A percentile compares a stretch with the other conserved stretches of the same genome.
These are phyloP conservation scores for Schizosaccharomyces osmophilus DNA, from an alignment of 805 yeast genomes.

Conservation along the genomic window DNA sequence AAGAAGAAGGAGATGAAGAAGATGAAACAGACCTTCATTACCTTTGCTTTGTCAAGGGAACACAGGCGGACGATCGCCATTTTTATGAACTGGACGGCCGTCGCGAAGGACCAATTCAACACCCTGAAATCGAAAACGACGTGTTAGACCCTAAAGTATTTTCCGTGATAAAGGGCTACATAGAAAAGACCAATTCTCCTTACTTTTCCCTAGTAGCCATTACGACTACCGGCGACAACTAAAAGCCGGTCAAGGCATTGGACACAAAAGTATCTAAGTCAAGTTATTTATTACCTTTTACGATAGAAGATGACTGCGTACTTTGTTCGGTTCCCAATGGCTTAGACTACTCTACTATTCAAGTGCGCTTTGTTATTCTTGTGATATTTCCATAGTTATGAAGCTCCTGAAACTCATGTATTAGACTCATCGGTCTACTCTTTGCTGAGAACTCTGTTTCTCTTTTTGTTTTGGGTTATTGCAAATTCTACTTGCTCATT, in stretches of 20 bases:
- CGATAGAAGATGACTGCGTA: too few species aligned
- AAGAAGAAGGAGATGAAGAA: slow-evolving; percentile 12
- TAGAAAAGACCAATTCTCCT: not conserved
- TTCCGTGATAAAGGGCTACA: not conserved
- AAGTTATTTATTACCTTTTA: too few species aligned
- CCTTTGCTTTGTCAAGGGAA: slow-evolving; percentile 36
- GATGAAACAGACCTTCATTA: slow-evolving; percentile 43
- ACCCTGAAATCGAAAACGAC: slow-evolving; percentile 21
- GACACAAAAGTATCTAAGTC: not conserved
- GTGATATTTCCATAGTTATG: too few species aligned
- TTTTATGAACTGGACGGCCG: slow-evolving; percentile 80
- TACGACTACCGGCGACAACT: not conserved
- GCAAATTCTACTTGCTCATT: too few species aligned
- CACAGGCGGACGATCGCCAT: slow-evolving; percentile 23
- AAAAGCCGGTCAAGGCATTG: not conserved
- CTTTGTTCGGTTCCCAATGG: too few species aligned
- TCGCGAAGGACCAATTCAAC: slow-evolving; percentile 43
- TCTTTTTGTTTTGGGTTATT: too few species aligned
- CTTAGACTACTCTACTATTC: too few species aligned
- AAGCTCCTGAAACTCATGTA: too few species aligned
- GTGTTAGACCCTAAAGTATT: slow-evolving; percentile 9
- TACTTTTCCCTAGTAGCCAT: not conserved
- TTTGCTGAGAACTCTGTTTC: too few species aligned
- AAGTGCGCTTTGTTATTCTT: too few species aligned
- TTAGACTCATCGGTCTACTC: too few species aligned